Base-by-base conservation (phyloP, 306 rosid species). In the Vigna mungo region DNA sequence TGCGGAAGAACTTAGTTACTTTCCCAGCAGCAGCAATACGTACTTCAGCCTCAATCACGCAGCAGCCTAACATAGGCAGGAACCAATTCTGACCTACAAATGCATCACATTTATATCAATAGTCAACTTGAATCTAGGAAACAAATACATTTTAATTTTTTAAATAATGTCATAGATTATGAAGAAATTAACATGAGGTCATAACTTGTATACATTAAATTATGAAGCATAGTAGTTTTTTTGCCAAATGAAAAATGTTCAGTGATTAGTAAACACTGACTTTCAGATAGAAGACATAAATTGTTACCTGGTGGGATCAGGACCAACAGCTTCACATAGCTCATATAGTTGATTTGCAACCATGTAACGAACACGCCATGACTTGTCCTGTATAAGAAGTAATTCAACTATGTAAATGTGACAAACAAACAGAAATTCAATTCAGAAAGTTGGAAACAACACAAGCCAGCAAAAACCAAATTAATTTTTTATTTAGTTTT, bases 321-420 rank as follows among this genome's bases (percentile, higher is more conserved):
- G 99, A 67, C 99, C 99, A 73, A 95, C 97, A 70, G 99, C 97
- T 89, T 95, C 97, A 81, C 99, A 90, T 52, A 95, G 84, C 87
- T 95, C 99, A 61, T 95, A 90, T 15, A 95, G 82, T 91, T 95
- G 96, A 88, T 95, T 95, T 36, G 99, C 97, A 84, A 92, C 97
- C 99, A 95, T 90, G 89, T 92, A 95, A 36, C 97, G 97, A n/a
- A 95, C 99, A 47, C 99, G 97, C 99, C 99, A 95, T 54, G 99
- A 95, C 82, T 92, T 95, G 67, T 95, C 99, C 99, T 95, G 81
- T 51, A 60, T 54, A 78, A 36, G 52, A 75, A 72, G 65, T 72
- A 78, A 76, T 72, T 56, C 68, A 66, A 59, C 41, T 32, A 65
- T 0, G 46, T 41, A 9, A 41, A 41, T 63, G 48, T 63, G 37